Evolutionary conservation across 2,329 filamentous ascomycete genomes (phyloP).

Genomic region (Colletotrichum sp.): DNA sequence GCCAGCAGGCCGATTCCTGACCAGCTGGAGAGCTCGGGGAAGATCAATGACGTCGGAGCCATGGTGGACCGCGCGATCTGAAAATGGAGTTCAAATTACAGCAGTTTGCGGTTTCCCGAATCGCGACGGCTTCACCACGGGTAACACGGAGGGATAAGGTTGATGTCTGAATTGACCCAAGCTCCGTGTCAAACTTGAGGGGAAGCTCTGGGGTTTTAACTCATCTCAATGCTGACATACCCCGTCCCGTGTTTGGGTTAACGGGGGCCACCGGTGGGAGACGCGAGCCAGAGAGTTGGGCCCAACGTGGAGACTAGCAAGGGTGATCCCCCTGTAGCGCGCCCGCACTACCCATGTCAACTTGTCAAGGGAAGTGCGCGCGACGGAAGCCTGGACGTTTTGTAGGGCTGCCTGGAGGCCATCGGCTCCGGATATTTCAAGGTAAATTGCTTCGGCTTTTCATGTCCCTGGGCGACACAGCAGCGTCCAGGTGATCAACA

Average conservation of each 20-base stretch:
- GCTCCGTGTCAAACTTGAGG: background rate
- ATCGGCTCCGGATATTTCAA: background rate
- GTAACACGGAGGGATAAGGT: background rate
- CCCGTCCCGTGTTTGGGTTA: background rate
- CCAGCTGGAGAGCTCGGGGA: background rate
- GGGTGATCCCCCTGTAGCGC: background rate
- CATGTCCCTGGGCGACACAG: background rate
- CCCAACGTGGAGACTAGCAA: background rate
- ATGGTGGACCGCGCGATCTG: background rate
- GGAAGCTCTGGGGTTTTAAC: background rate
- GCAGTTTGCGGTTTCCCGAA: background rate
- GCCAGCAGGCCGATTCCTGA: background rate
- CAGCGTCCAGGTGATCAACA: background rate
- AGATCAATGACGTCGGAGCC: background rate
- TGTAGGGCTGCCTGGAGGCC: background rate
- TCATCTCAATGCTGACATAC: background rate
- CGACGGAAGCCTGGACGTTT: background rate
- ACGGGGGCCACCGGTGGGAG: background rate
- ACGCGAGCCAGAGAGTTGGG: background rate
- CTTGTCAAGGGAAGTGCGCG: background rate
- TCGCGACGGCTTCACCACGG: background rate
- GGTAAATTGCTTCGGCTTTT: background rate
- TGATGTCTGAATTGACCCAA: background rate
- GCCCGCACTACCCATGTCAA: background rate
- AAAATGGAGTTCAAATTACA: background rate